Percentiles rank a stretch among this genome's conserved stretches.
Evolutionary conservation across 2,329 filamentous ascomycete species (phyloP).

Genomic region (Simplicillium aogashimaense): DNA sequence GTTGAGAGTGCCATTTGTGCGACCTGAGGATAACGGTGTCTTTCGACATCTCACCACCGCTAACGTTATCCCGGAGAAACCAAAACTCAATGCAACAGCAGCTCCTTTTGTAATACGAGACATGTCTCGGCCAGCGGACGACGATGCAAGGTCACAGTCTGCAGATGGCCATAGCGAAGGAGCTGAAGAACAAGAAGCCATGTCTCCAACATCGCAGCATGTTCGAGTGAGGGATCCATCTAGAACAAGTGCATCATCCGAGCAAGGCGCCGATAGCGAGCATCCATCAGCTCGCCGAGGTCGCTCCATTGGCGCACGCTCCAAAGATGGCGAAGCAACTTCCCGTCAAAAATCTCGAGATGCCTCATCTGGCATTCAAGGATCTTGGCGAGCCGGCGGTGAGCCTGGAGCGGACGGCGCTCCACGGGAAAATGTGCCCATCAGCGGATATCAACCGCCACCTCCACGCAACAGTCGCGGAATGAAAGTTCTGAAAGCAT

Average conservation of each 20-base stretch:
- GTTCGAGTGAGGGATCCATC: conserved; percentile 34
- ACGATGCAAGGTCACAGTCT: conserved; percentile 9
- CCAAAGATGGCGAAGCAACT: too few relatives aligned
- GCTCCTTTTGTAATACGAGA: conserved; percentile 31
- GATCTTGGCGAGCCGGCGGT: conserved; percentile 2
- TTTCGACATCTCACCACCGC: conserved; percentile 71
- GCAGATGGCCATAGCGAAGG: conserved; percentile 13
- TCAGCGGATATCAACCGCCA: conserved; percentile 62
- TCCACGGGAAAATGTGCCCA: conserved; percentile 45
- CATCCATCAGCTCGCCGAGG: conserved; percentile 11
- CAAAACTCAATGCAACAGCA: conserved; percentile 46
- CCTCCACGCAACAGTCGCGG: conserved; percentile 50
- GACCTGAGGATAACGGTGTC: conserved; percentile 74
- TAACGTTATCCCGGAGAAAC: conserved; percentile 42
- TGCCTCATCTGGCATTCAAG: not conserved
- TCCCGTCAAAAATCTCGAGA: conserved; percentile 8
- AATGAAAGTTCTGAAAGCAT: conserved; percentile 86
- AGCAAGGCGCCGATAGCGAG: conserved; percentile 35
- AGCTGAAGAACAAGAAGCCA: conserved; percentile 13
- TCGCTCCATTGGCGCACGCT: too few relatives aligned
- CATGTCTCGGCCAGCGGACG: conserved; percentile 11
- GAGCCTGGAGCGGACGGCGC: conserved; percentile 28
- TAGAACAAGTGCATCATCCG: conserved; percentile 29
- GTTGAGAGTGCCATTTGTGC: conserved; percentile 80
- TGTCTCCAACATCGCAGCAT: conserved; percentile 27